phyloP scores from a whole-genome alignment of 1,284 basidiomycete species.

The Meira nashicola region DNA sequence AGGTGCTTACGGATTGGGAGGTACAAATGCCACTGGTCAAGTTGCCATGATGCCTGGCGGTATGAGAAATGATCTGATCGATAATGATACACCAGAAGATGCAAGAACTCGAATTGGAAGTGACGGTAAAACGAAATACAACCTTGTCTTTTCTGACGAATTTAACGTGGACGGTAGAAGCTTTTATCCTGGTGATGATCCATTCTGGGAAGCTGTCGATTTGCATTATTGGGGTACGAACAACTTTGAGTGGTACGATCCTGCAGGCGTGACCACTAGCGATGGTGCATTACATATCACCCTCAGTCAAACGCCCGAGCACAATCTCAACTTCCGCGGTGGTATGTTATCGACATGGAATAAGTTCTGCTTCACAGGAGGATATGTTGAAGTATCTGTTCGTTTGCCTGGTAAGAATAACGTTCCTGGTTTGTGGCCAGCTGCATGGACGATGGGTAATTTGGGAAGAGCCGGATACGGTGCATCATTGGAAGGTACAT shows the following conservation, averaged over 20 bases:
- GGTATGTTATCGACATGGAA: conserved; percentile 65
- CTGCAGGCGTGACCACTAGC: conserved; percentile 70
- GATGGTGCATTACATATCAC: conserved; percentile 76
- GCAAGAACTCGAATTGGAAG: conserved; percentile 55
- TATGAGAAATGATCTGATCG: conserved; percentile 31
- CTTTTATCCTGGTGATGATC: conserved; percentile 62
- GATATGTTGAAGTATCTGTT: conserved; percentile 73
- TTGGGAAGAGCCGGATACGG: conserved; percentile 50
- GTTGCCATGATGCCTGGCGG: conserved; percentile 27
- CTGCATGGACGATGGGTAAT: conserved; percentile 82
- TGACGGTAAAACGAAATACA: conserved; percentile 39
- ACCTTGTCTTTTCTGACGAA: conserved; percentile 53
- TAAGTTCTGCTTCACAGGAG: conserved; percentile 91
- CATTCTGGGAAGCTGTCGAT: conserved; percentile 68
- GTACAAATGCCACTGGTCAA: conserved; percentile 41
- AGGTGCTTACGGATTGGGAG: conserved; percentile 38
- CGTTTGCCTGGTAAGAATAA: conserved; percentile 72
- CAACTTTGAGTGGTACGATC: conserved; percentile 62
- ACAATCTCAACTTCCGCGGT: conserved; percentile 65
- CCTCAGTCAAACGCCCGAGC: conserved; percentile 48
- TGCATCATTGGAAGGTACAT: conserved; percentile 61
- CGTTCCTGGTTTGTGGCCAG: conserved; percentile 64
- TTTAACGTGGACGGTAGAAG: conserved; percentile 51
- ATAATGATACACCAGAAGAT: conserved; percentile 51
- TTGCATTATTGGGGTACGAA: conserved; percentile 65